A percentile compares a stretch with the other conserved stretches of the same genome.
These are phyloP conservation scores for Mycosarcoma mackinlayi DNA, from an alignment of 1,284 basidiomycete species.

Conservation along the genomic window DNA sequence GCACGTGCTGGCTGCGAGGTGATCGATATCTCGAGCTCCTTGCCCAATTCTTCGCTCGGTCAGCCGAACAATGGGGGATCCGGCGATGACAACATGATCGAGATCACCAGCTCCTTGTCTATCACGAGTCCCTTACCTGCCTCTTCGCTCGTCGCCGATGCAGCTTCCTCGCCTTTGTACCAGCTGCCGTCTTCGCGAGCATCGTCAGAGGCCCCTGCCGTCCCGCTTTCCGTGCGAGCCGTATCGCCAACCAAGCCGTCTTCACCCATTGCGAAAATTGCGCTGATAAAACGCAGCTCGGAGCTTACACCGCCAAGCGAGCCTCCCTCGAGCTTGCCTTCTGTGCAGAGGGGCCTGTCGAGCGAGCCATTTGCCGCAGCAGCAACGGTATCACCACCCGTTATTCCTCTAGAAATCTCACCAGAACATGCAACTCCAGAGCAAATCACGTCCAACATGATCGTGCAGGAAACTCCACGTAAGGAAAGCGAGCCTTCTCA, in stretches of 20 bases:
- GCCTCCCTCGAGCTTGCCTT: background rate
- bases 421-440: too few species aligned
- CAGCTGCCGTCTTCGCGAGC: constrained; percentile 1
- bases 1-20: too few species aligned
- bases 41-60: background rate
- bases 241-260: background rate
- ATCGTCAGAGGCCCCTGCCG: constrained; percentile 1
- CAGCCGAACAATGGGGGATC: background rate
- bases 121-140: background rate
- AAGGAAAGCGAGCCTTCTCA: background rate
- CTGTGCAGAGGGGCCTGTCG: background rate
- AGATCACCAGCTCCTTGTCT: constrained; percentile 2
- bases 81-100: background rate
- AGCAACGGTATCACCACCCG: background rate
- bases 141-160: constrained; percentile 16
- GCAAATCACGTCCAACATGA: background rate
- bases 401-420: too few species aligned
- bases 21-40: background rate
- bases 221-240: background rate
- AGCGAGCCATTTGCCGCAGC: background rate
- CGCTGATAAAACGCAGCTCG: background rate
- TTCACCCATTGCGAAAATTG: background rate
- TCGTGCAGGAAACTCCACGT: too few species aligned
- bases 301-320: background rate
- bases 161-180: constrained; percentile 7